These are phyloP conservation scores for Chlorella vulgaris DNA, from an alignment of 139 green algal genomes.

Conservation along the genomic window DNA sequence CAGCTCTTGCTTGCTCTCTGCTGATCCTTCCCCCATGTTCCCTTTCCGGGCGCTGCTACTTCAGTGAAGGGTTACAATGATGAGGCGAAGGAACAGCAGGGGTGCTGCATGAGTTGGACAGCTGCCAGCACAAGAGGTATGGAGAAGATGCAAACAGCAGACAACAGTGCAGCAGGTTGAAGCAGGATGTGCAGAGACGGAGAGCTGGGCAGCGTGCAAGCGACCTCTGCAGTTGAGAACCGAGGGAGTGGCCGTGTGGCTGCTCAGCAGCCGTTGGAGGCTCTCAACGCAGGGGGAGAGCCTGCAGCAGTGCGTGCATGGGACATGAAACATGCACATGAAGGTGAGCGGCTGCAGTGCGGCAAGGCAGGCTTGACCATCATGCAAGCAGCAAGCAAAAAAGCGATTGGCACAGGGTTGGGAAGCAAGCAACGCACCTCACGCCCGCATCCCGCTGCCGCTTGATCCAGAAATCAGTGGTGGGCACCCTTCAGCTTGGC, in stretches of 20 bases:
- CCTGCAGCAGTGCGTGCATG: too few relatives aligned
- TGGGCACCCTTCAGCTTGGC: conserved; percentile 58
- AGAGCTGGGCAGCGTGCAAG: background rate
- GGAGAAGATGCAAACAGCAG: background rate
- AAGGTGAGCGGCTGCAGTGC: background rate
- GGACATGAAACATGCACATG: background rate
- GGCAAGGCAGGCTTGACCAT: background rate
- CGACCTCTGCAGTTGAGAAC: background rate
- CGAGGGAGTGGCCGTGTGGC: background rate
- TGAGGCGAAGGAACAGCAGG: background rate
- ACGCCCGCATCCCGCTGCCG: too few relatives aligned
- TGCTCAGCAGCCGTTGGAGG: background rate
- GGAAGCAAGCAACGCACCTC: too few relatives aligned
- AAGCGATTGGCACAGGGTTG: too few relatives aligned
- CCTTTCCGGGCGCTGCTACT: too few relatives aligned
- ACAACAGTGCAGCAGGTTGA: background rate
- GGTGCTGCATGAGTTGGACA: background rate
- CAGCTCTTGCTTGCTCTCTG: too few relatives aligned
- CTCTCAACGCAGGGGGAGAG: background rate
- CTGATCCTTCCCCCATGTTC: too few relatives aligned
- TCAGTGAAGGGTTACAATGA: too few relatives aligned
- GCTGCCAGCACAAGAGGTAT: too few relatives aligned
- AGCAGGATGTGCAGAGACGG: background rate
- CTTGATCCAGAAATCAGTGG: too few relatives aligned
- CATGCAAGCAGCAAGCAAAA: too few relatives aligned